These are phyloP conservation scores for Aeminium ludgeri DNA, from an alignment of 495 filamentous ascomycete species.

Conservation along the genomic window DNA sequence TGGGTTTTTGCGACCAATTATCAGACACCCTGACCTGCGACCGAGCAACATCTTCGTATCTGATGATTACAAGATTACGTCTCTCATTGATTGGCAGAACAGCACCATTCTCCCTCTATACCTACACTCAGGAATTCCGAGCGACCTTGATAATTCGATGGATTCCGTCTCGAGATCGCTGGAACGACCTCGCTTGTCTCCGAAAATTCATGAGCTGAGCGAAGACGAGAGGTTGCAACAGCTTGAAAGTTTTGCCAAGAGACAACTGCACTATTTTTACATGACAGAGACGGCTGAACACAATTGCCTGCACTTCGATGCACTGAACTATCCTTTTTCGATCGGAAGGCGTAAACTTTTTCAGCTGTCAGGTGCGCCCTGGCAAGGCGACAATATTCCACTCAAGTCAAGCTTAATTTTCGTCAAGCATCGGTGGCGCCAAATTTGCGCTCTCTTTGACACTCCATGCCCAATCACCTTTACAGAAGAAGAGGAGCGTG, in stretches of 20 bases:
- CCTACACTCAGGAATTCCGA: conserved; percentile 3
- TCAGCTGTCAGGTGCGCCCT: conserved; percentile 17
- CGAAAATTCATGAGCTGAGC: conserved; percentile 15
- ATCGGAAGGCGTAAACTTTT: conserved; percentile 17
- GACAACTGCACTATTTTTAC: conserved; percentile 22
- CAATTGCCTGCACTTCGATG: conserved; percentile 16
- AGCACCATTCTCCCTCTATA: conserved; percentile 1
- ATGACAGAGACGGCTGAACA: conserved; percentile 9
- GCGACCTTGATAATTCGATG: conserved; percentile 9
- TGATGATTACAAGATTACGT: conserved; percentile 7
- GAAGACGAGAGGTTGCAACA: conserved; percentile 12
- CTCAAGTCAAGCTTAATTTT: conserved; percentile 19
- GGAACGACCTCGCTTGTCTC: conserved; percentile 11
- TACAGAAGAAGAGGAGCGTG: conserved; percentile 12
- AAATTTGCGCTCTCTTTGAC: neutral
- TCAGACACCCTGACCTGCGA: neutral
- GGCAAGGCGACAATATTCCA: conserved; percentile 20
- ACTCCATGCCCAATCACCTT: conserved; percentile 15
- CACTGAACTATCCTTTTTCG: conserved; percentile 14
- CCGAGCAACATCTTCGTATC: conserved; percentile 11
- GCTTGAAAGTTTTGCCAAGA: conserved; percentile 16
- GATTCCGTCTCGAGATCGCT: conserved; percentile 19
- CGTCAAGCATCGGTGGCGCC: conserved; percentile 12
- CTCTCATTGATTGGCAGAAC: conserved; percentile 10
- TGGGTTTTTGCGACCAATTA: neutral